These are phyloP conservation scores for Taxillus chinensis DNA, from an alignment of 164 flowering plant genomes.

Conservation along the genomic window DNA sequence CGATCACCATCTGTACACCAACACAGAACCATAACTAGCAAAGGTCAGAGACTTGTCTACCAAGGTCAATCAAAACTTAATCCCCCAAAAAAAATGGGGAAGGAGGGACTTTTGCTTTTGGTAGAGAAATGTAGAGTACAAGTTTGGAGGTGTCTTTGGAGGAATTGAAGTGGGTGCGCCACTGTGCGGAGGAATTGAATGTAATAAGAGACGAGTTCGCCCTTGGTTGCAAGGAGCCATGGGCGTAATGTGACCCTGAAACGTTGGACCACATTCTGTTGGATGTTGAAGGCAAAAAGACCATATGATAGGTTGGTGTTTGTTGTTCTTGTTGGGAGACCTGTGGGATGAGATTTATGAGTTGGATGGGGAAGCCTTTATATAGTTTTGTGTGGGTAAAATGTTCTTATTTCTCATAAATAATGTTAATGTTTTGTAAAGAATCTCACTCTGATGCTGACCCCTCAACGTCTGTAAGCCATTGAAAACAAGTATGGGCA, in stretches of 20 bases:
- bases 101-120: not conserved
- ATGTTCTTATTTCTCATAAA: not conserved
- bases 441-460: not conserved
- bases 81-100: not conserved
- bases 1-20: conserved; percentile 45
- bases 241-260: not conserved
- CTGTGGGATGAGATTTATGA: not conserved
- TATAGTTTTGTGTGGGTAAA: not conserved
- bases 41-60: not conserved
- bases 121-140: conserved; percentile 11
- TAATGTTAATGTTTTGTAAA: not conserved
- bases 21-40: not conserved
- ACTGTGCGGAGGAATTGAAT: conserved; percentile 21
- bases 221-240: not conserved
- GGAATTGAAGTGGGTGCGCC: conserved; percentile 31
- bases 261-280: conserved; percentile 6
- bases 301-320: too few relatives aligned
- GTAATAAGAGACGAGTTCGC: conserved; percentile 10
- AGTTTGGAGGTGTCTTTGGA: conserved; percentile 24
- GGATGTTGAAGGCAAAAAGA: too few relatives aligned
- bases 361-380: conserved; percentile 1
- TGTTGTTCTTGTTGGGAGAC: too few relatives aligned
- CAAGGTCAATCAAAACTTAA: not conserved
- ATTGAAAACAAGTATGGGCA: not conserved
- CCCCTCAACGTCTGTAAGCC: not conserved